These are phyloP conservation scores for Lablab purpureus DNA, from an alignment of 306 rosid species.

Conservation along the genomic window DNA sequence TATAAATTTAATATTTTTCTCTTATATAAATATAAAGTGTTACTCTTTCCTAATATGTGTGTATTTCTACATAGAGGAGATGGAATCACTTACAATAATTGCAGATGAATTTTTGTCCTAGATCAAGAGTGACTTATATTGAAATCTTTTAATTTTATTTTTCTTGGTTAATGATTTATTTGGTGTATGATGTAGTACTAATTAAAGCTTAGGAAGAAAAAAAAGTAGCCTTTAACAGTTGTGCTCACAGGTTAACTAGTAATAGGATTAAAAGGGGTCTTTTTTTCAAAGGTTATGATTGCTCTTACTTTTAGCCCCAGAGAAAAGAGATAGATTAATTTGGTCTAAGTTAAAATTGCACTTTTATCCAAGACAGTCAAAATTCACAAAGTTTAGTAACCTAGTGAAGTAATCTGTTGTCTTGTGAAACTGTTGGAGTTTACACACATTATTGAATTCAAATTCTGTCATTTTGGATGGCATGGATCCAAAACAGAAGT, in stretches of 20 bases:
- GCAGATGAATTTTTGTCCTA: neutral
- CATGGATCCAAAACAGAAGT: slow-evolving; percentile 2
- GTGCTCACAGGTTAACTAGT: neutral
- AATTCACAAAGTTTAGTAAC: neutral
- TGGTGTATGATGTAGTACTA: neutral
- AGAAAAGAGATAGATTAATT: neutral
- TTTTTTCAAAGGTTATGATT: slow-evolving; percentile 6
- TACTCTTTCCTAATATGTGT: neutral
- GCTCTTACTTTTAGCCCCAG: neutral
- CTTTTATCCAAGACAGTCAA: slow-evolving; percentile 1
- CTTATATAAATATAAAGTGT: no score
- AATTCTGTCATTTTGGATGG: neutral
- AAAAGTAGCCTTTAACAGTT: neutral
- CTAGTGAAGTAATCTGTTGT: neutral
- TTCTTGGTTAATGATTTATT: neutral
- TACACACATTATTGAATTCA: neutral
- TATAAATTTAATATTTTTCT: no score
- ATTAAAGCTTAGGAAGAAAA: neutral
- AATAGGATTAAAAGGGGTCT: neutral
- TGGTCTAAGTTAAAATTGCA: slow-evolving; percentile 1
- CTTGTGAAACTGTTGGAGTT: neutral
- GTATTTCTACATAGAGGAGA: neutral
- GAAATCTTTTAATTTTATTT: neutral
- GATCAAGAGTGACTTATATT: neutral
- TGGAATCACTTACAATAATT: neutral